Conservation (phyloP, 2,329 filamentous ascomycete genomes). For the Monosporascus sp. region DNA sequence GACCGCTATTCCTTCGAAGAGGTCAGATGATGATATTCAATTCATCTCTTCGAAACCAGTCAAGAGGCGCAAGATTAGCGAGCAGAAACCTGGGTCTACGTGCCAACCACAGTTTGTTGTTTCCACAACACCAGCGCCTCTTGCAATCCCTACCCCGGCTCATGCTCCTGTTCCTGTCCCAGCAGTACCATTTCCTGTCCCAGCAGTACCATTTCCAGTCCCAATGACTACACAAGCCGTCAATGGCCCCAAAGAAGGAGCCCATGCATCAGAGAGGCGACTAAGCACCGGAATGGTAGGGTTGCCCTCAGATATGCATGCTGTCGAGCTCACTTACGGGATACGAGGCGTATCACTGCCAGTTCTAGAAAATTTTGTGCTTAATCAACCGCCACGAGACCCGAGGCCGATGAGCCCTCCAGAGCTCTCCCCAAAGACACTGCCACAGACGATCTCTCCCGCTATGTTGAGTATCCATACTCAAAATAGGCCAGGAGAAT, state of each 20-base stretch:
- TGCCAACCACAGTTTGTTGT: slow-evolving; percentile 1
- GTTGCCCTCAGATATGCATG: slow-evolving; percentile 20
- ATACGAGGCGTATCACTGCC: slow-evolving; percentile 29
- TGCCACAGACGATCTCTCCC: slow-evolving; percentile 17
- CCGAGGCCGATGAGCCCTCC: slow-evolving; percentile 23
- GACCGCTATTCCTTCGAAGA: slow-evolving; percentile 18
- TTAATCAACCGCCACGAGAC: slow-evolving; percentile 21
- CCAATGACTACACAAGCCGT: slow-evolving; percentile 1
- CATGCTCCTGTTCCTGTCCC: not conserved
- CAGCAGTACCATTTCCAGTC: not conserved
- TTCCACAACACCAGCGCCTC: not conserved
- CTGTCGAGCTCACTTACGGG: slow-evolving; percentile 21
- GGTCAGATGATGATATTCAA: slow-evolving; percentile 35
- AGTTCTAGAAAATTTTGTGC: slow-evolving; percentile 26
- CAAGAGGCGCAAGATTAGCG: slow-evolving; percentile 30
- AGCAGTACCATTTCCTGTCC: not conserved
- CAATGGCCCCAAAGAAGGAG: slow-evolving; percentile 10
- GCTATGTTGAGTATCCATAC: slow-evolving; percentile 2
- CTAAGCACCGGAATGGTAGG: slow-evolving; percentile 28
- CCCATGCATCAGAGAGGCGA: slow-evolving; percentile 15
- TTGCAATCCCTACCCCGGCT: not conserved
- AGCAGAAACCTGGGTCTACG: slow-evolving; percentile 3
- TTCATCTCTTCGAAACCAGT: slow-evolving; percentile 39
- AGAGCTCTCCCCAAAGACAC: slow-evolving; percentile 31
- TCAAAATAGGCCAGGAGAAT: not conserved